Base-by-base conservation (phyloP, 495 filamentous ascomycete genomes). In the Trichodelitschia bisporula region DNA sequence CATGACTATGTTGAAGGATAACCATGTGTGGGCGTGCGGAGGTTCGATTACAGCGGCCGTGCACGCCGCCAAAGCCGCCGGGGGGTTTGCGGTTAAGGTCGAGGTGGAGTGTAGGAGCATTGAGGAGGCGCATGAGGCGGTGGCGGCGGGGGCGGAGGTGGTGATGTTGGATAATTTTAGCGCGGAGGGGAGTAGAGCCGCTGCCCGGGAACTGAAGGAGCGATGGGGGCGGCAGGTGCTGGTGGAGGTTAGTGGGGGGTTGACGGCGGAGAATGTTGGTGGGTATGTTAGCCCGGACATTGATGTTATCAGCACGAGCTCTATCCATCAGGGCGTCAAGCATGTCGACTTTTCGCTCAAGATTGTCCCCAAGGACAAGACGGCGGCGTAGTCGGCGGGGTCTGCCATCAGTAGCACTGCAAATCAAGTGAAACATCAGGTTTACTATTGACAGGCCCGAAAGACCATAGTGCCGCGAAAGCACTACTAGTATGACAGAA, bases 1-100 rank as follows among this genome's bases (percentile, higher is more conserved):
- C 26, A 95, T 97, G 86, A 79, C 76, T 15, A 97, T 97, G 86
- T 59, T 97, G 30, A 97, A 97, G 56, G 86, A 97, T 51, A 97
- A 97, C 47, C 86, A 97, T 48, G 68, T 97, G 18, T 89, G 78
- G 74, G 76, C 77, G 23, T 70, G 72, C 38, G 63, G 59, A 4
- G 64, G 65, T 34, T 57, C 57, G 36, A 93, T 95, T 44, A 72
- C 72, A 2, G 55, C 66, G 3, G 86, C 89, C 3, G 82, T 95
- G 13, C 53, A 54, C 34, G 75, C 83, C 1, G 86, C 86, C 2
- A 82, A 79, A 50, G 59, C 68, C 10, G 80, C 68, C 0, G 83
- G 69, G 6, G 89, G 86, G 0, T 95, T 95, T 46, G 61, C 72
- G 11, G 58, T 89, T 12, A 97, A 97, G 60, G 64, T 97, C 19